A percentile compares a stretch with the other conserved stretches of the same genome.
These are phyloP conservation scores for Mucor irregularis DNA, from an alignment of 371 early-diverging fungal species.

Conservation along the genomic window DNA sequence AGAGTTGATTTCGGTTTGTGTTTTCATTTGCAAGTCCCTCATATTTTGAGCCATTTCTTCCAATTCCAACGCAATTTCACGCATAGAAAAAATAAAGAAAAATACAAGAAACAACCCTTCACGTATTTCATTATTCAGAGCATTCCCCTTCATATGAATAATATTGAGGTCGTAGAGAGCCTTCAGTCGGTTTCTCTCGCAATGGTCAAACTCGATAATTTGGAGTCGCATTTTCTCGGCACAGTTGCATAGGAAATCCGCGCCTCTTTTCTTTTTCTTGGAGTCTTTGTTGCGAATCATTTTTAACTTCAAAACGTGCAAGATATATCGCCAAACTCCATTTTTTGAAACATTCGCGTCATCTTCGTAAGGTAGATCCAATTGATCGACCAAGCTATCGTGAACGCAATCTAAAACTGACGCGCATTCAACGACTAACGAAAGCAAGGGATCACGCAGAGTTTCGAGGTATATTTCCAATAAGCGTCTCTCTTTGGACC, in stretches of 20 bases:
- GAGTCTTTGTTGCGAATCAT: conserved; percentile 1
- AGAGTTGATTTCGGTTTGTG: conserved; percentile 11
- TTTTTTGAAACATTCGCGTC: conserved; percentile 35
- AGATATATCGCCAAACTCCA: conserved; percentile 21
- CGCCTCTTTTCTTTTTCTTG: not conserved
- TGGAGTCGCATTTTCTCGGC: conserved; percentile 22
- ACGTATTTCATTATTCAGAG: conserved; percentile 46
- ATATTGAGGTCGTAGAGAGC: conserved; percentile 34
- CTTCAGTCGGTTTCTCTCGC: conserved; percentile 42
- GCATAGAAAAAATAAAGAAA: conserved; percentile 60
- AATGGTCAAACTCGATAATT: conserved; percentile 32
- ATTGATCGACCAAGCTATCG: conserved; percentile 38
- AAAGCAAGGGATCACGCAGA: conserved; percentile 52
- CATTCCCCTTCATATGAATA: conserved; percentile 29
- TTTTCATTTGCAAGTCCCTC: conserved; percentile 30
- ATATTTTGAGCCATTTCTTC: conserved; percentile 33
- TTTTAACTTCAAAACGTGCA: conserved; percentile 22
- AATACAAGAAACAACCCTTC: conserved; percentile 62
- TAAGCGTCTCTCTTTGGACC: conserved; percentile 44
- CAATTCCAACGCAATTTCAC: conserved; percentile 54
- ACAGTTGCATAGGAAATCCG: conserved; percentile 23
- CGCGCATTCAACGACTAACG: conserved; percentile 46
- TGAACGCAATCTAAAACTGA: conserved; percentile 44
- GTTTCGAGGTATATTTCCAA: conserved; percentile 53
- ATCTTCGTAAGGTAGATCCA: conserved; percentile 52